Evolutionary conservation across 176 grass and related monocot genomes (phyloP).

Genomic region (Carex myosuroides): DNA sequence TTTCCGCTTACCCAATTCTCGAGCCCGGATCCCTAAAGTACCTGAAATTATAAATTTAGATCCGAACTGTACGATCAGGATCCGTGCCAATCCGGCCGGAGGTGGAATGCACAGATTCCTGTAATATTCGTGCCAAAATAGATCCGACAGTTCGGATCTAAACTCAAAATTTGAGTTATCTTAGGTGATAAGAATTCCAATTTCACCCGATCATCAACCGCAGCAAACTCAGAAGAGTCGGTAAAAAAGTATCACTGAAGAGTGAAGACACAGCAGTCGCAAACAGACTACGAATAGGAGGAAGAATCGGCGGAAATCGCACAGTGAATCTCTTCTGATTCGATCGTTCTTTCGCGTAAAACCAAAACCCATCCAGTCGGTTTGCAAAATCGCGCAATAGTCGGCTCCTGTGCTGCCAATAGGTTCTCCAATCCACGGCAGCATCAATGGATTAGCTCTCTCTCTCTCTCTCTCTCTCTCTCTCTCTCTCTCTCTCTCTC

Average conservation of each 20-base stretch:
- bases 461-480: too few relatives aligned
- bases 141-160: too few relatives aligned
- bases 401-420: not conserved
- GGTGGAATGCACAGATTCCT: too few relatives aligned
- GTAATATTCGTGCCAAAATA: too few relatives aligned
- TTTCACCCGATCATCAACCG: not conserved
- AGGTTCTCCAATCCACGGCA: not conserved
- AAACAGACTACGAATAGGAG: not conserved
- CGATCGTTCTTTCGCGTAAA: not conserved
- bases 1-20: not conserved
- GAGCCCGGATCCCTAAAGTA: not conserved
- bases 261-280: not conserved
- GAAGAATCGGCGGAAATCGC: not conserved
- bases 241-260: too few relatives aligned
- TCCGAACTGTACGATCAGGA: too few relatives aligned
- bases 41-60: too few relatives aligned
- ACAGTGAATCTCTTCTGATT: not conserved
- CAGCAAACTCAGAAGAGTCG: not conserved
- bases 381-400: not conserved
- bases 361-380: not conserved
- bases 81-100: too few relatives aligned
- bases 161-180: too few relatives aligned
- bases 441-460: not conserved
- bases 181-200: too few relatives aligned
- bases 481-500: too few relatives aligned